Evolutionary conservation across 331 rosid genomes (phyloP).

Genomic region (Quercus lobata): DNA sequence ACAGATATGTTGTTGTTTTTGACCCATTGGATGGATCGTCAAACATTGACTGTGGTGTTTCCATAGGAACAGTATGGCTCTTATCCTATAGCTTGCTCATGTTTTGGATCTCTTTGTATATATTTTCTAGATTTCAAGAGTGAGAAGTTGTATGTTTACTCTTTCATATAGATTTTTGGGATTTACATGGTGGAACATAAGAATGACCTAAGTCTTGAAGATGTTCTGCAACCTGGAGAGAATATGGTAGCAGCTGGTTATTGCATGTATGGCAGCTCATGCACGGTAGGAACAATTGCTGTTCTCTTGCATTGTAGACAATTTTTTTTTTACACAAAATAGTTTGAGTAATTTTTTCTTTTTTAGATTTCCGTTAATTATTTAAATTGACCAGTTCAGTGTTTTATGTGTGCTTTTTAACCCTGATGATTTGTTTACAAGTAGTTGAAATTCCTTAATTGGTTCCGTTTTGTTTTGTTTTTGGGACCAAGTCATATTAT

Average conservation of each 20-base stretch:
- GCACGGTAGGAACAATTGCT: constrained; percentile 55
- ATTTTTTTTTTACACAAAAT: background rate
- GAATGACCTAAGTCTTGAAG: constrained; percentile 41
- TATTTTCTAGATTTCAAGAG: constrained; percentile 17
- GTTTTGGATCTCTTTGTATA: background rate
- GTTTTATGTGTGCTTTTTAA: background rate
- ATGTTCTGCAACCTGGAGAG: constrained; percentile 76
- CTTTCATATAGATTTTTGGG: constrained; percentile 73
- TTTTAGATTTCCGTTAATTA: background rate
- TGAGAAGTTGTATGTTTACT: constrained; percentile 25
- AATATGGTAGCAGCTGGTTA: constrained; percentile 89
- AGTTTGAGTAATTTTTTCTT: background rate
- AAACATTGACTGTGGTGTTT: constrained; percentile 93
- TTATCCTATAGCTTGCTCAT: background rate
- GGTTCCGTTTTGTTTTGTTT: background rate
- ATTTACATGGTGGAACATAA: constrained; percentile 51
- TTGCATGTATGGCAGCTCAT: constrained; percentile 98
- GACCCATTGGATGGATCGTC: constrained; percentile 98
- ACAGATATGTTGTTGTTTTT: constrained; percentile 81
- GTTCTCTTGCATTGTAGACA: background rate
- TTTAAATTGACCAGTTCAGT: background rate
- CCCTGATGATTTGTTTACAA: background rate
- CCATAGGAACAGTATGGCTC: constrained; percentile 81
- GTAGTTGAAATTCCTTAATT: background rate
- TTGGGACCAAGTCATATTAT: too few species aligned